A percentile compares a stretch with the other conserved stretches of the same genome.
Evolutionary conservation across 495 filamentous ascomycete genomes (phyloP).

Genomic region (Lophiostoma macrostomum): DNA sequence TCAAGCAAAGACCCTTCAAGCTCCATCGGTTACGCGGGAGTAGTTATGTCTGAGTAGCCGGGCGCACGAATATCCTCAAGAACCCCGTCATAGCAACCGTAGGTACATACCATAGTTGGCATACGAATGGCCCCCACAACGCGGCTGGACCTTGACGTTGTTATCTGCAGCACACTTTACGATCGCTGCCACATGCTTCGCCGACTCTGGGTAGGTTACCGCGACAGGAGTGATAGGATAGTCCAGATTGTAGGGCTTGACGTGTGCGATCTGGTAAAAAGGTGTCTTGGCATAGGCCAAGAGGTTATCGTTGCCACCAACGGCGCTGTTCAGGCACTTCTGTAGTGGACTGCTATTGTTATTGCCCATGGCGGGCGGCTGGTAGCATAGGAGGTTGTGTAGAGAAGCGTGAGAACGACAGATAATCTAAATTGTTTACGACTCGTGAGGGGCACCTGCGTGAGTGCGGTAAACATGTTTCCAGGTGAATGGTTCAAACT

Average conservation of each 20-base stretch:
- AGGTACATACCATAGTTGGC: slow-evolving; percentile 32
- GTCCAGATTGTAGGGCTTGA: slow-evolving; percentile 37
- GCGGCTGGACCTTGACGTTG: slow-evolving; percentile 32
- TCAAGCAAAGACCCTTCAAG: not conserved
- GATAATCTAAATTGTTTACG: too few relatives aligned
- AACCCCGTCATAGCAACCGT: too few relatives aligned
- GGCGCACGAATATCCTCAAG: too few relatives aligned
- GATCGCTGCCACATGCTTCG: slow-evolving; percentile 32
- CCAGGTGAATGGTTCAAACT: too few relatives aligned
- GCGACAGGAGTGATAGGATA: slow-evolving; percentile 23
- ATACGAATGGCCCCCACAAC: slow-evolving; percentile 34
- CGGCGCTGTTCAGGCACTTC: slow-evolving; percentile 24
- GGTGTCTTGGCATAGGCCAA: slow-evolving; percentile 18
- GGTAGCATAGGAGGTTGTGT: too few relatives aligned
- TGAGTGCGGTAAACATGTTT: too few relatives aligned
- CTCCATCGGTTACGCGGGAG: too few relatives aligned
- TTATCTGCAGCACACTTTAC: slow-evolving; percentile 32
- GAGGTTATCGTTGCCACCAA: slow-evolving; percentile 21
- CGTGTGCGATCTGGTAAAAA: slow-evolving; percentile 23
- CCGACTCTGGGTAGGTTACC: slow-evolving; percentile 31
- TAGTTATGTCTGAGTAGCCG: too few relatives aligned
- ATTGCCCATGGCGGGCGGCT: too few relatives aligned
- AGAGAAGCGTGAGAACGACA: too few relatives aligned
- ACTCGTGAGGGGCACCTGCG: too few relatives aligned
- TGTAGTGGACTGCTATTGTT: slow-evolving; percentile 13